phyloP scores from a whole-genome alignment of 73 alveolate species.

The Tetrahymena elliotti region DNA sequence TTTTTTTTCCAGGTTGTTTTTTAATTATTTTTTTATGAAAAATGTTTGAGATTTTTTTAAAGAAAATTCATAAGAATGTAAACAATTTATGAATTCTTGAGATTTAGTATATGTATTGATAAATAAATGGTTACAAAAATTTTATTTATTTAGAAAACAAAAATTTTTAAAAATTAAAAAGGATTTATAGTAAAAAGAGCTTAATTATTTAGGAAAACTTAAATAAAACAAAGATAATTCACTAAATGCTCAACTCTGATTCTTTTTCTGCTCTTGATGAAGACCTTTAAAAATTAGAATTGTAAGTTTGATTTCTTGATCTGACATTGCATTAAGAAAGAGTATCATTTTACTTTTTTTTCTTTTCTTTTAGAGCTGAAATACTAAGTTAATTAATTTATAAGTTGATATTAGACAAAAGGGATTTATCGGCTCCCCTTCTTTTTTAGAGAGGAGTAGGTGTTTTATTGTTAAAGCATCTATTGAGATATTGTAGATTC shows the following conservation, averaged over 20 bases:
- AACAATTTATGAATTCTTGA: too few species aligned
- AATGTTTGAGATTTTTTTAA: too few species aligned
- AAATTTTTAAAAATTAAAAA: too few species aligned
- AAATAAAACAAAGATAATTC: too few species aligned
- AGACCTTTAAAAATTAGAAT: not conserved
- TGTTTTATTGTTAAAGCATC: not conserved
- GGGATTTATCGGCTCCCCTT: not conserved
- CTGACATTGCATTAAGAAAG: not conserved
- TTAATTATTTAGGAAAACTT: too few species aligned
- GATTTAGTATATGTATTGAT: too few species aligned
- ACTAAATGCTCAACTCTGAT: not conserved
- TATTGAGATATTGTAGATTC: not conserved
- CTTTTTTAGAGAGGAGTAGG: not conserved
- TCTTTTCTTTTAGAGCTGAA: not conserved
- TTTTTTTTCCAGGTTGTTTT: too few species aligned
- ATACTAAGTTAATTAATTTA: not conserved
- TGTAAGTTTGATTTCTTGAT: not conserved
- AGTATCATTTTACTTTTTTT: not conserved
- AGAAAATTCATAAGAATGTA: too few species aligned
- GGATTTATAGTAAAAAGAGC: too few species aligned
- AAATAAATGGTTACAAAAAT: too few species aligned
- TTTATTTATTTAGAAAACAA: too few species aligned
- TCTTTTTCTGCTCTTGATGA: not conserved
- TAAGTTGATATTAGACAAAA: not conserved
- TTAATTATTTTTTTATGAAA: too few species aligned